Evolutionary conservation across 2,329 filamentous ascomycete species (phyloP), one percentile per base, ranked within the genome.

Genomic region (Beauveria australis): DNA sequence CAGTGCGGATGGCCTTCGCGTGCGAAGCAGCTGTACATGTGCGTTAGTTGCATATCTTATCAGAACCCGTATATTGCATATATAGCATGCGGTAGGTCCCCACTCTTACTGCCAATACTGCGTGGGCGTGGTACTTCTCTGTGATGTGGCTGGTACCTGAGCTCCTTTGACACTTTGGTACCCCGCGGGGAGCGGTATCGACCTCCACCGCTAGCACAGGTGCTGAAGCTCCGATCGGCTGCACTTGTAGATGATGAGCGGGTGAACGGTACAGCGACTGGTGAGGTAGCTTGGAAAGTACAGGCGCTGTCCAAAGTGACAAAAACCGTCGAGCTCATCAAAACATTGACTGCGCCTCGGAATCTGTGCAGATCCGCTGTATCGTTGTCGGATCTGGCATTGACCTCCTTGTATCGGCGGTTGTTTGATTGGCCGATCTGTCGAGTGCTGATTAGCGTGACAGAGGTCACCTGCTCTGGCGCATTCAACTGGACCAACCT

Each of bases 31-130:
- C 12, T 53, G 19, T 22, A 18, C 24, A 49, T 41, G 19, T 47
- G n/a, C 53, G 51, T 55, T 61, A 55, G 30, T 49, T 61, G 53
- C 59, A 61, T 61, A 55, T 56, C 59, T 52, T 43, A 55, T 61
- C 46, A 37, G 16, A 41, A 33, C 26, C 22, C 59, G 26, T n/a
- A 19, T 28, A 51, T 49, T 56, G 59, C 53, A 56, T 55, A 24
- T 24, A 3, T 24, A 44, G 7, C 37, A 0, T n/a, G 48, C 40
- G 40, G 56, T 10, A 12, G 8, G 28, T 37, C 22, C 26, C 49
- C 37, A 41, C 47, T 7, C 2, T 22, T 14, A 51, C 47, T 12
- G 10, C 22, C 8, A 26, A 51, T 5, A 14, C 8, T 18, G 19
- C 5, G 48, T 40, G 57, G 49, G 9, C 47, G 3, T 5, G 30